Conservation (phyloP, 176 grass and related monocot genomes). For the Zoysia pacifica region DNA sequence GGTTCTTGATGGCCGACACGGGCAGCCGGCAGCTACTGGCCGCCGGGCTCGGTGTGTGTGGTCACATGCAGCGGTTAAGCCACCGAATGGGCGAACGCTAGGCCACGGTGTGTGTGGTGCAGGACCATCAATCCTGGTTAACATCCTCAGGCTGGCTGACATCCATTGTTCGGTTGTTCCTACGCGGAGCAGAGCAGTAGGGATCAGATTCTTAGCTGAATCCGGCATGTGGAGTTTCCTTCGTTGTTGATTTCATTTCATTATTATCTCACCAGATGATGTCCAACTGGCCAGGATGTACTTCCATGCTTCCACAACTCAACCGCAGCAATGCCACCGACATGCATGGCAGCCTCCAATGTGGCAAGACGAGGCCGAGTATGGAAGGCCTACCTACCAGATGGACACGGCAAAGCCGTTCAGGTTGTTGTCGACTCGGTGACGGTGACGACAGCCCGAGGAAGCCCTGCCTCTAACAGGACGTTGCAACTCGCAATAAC, state of each 20-base stretch:
- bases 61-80: constrained; percentile 64
- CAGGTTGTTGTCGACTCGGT: too few relatives aligned
- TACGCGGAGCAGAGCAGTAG: neutral
- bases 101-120: neutral
- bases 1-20: constrained; percentile 59
- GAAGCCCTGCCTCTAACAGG: too few relatives aligned
- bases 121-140: constrained; percentile 33
- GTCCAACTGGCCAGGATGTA: neutral
- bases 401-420: too few relatives aligned
- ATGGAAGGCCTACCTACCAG: too few relatives aligned
- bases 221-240: neutral
- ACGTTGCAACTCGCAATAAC: neutral
- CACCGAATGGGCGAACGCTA: constrained; percentile 11
- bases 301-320: constrained; percentile 15
- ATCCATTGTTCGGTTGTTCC: neutral
- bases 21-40: constrained; percentile 30
- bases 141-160: neutral
- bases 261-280: constrained; percentile 23
- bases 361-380: constrained; percentile 16
- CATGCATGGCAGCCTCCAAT: neutral
- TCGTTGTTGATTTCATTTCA: neutral
- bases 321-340: neutral
- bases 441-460: too few relatives aligned
- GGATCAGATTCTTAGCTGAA: neutral
- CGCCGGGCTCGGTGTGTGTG: constrained; percentile 17